phyloP scores from a whole-genome alignment of 2,329 filamentous ascomycete genomes.

The Hymenoscyphus repandus region DNA sequence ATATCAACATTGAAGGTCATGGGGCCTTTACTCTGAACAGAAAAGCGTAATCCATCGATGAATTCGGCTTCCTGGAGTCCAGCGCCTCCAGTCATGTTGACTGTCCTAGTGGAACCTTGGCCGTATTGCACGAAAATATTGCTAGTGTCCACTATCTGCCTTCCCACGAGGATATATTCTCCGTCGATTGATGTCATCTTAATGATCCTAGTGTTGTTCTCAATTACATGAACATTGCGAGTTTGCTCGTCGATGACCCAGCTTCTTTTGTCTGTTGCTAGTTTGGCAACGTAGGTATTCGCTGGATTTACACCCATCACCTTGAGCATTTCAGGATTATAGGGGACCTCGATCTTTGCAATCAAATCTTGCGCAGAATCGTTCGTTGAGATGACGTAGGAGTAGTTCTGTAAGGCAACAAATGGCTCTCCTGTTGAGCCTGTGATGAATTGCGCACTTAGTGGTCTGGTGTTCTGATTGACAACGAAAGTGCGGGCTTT shows the following conservation, averaged over 20 bases:
- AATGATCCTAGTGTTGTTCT: slow-evolving; percentile 31
- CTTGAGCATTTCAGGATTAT: too few relatives aligned
- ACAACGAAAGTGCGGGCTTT: too few relatives aligned
- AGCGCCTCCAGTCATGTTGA: slow-evolving; percentile 23
- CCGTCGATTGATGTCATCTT: slow-evolving; percentile 31
- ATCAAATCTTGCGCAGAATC: too few relatives aligned
- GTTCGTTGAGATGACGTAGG: too few relatives aligned
- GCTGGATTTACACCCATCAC: too few relatives aligned
- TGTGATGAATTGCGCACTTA: too few relatives aligned
- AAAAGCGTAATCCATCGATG: slow-evolving; percentile 26
- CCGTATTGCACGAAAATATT: slow-evolving; percentile 34
- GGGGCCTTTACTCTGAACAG: slow-evolving; percentile 2
- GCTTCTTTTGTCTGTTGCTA: too few relatives aligned
- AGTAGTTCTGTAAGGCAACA: too few relatives aligned
- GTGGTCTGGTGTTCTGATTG: too few relatives aligned
- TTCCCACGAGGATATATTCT: slow-evolving; percentile 31
- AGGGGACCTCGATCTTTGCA: too few relatives aligned
- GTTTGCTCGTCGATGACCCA: slow-evolving; percentile 26
- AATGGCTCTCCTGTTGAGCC: too few relatives aligned
- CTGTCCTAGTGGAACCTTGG: slow-evolving; percentile 25
- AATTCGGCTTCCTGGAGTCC: slow-evolving; percentile 26
- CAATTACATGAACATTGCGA: slow-evolving; percentile 28
- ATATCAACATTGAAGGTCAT: slow-evolving; percentile 9
- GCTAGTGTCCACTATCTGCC: slow-evolving; percentile 23
- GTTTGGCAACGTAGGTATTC: too few relatives aligned